A percentile compares a stretch with the other conserved stretches of the same genome.
These are phyloP conservation scores for Plenodomus tracheiphilus DNA, from an alignment of 2,329 filamentous ascomycete genomes.

Conservation along the genomic window DNA sequence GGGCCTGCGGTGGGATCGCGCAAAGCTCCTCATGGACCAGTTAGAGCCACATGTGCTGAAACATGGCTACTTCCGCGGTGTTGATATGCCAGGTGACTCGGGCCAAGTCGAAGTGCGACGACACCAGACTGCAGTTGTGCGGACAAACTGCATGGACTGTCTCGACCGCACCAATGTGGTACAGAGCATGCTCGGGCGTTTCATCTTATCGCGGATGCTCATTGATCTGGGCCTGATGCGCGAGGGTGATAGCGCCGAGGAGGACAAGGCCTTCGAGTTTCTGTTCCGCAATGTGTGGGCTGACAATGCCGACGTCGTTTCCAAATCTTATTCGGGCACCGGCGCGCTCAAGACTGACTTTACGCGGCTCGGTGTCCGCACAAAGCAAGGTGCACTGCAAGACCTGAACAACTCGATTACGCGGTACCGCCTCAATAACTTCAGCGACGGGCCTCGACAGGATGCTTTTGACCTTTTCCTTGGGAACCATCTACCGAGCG, in stretches of 20 bases:
- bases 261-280: conserved; percentile 80
- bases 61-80: conserved; percentile 90
- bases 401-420: conserved; percentile 88
- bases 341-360: conserved; percentile 98
- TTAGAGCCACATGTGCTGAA: conserved; percentile 74
- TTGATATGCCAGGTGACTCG: conserved; percentile 77
- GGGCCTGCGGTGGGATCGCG: conserved; percentile 89
- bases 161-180: conserved; percentile 97
- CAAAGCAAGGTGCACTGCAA: conserved; percentile 79
- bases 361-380: conserved; percentile 89
- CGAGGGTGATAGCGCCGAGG: conserved; percentile 75
- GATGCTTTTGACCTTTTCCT: conserved; percentile 96
- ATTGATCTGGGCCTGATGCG: conserved; percentile 79
- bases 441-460: conserved; percentile 88
- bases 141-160: conserved; percentile 99
- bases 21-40: conserved; percentile 81
- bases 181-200: conserved; percentile 93
- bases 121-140: conserved; percentile 85
- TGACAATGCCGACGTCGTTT: conserved; percentile 96
- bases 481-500: conserved; percentile 77
- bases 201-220: conserved; percentile 85
- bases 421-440: conserved; percentile 92
- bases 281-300: conserved; percentile 98
- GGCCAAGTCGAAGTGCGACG: conserved; percentile 78
- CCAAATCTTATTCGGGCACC: conserved; percentile 89